Base-by-base conservation (phyloP, 2,329 filamentous ascomycete species). In the Cryphonectria naterciae region DNA sequence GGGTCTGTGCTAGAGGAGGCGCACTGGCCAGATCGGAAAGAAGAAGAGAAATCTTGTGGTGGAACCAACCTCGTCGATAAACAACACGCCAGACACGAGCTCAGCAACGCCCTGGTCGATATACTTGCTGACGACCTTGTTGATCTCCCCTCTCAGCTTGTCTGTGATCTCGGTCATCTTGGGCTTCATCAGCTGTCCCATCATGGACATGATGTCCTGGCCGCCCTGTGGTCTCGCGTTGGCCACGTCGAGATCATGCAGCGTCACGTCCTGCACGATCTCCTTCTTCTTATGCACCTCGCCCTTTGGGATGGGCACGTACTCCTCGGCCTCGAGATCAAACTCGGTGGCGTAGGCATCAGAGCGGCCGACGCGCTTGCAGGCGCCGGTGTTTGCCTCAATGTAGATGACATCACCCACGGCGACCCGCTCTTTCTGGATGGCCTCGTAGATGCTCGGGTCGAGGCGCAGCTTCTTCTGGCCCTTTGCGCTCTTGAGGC, bases 241-340 rank as follows among this genome's bases (percentile, higher is more conserved):
- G 74, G 96, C 96, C 74, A 98, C 92, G 79, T 99, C 96, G 70
- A 99, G 86, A 79, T 99, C 96, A 81, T 99, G 96, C 74, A 99
- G 87, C 62, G 96, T 98, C 74, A 99, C 96, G 78, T 99, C 96
- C 81, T 99, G 96, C 49, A 99, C 96, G 76, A 99, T 97, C 83
- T 99, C 96, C 86, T 99, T 99, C 90, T 98, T 98, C 89, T 99
- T 99, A 86, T 98, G 96, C 68, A 99, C 96, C 78, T 99, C 96
- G 71, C 96, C 96, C 85, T 99, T 99, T 70, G 96, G 96, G 74
- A 99, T 97, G 7, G 96, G 96, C 75, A 99, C 96, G 81, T 99
- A 99, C 83, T 99, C 96, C 83, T 99, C 96, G 2, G 96, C 96
- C 84, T 99, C 96, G 65, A 99, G 89, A 80, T 99, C 96, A 80